phyloP scores from a whole-genome alignment of 2,329 filamentous ascomycete genomes.

The Coniochaeta sp. region DNA sequence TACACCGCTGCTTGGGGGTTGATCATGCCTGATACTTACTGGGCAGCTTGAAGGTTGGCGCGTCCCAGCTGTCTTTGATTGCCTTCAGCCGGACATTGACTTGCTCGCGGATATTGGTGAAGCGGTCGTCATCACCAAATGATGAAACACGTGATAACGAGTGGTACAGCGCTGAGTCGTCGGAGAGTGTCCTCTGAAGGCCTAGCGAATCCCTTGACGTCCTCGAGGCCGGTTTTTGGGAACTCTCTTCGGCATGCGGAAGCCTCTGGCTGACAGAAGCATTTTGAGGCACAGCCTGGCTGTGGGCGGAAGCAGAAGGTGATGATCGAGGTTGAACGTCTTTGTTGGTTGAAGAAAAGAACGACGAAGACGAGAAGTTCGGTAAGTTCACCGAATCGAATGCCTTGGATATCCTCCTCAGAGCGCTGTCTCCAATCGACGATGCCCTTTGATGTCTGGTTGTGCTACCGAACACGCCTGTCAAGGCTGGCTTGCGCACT shows the following conservation, averaged over 20 bases:
- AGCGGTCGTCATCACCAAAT: constrained; percentile 74
- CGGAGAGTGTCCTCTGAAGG: constrained; percentile 59
- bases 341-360: constrained; percentile 25
- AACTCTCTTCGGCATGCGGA: not conserved
- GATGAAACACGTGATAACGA: constrained; percentile 73
- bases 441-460: constrained; percentile 40
- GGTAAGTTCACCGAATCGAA: constrained; percentile 48
- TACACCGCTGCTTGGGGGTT: not conserved
- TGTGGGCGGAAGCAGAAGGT: not conserved
- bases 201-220: constrained; percentile 19
- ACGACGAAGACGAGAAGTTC: constrained; percentile 29
- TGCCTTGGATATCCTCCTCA: constrained; percentile 49
- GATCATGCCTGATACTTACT: not conserved
- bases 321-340: not conserved
- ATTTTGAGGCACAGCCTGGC: not conserved
- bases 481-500: constrained; percentile 27
- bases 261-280: not conserved
- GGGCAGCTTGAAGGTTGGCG: constrained; percentile 67
- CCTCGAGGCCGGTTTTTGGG: constrained; percentile 11
- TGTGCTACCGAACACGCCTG: constrained; percentile 35
- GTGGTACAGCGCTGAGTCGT: constrained; percentile 72
- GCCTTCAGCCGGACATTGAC: constrained; percentile 87
- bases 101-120: constrained; percentile 72
- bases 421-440: constrained; percentile 48
- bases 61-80: constrained; percentile 79